Base-by-base conservation (phyloP, 2,329 filamentous ascomycete species). In the Colletotrichum eremochloae region DNA sequence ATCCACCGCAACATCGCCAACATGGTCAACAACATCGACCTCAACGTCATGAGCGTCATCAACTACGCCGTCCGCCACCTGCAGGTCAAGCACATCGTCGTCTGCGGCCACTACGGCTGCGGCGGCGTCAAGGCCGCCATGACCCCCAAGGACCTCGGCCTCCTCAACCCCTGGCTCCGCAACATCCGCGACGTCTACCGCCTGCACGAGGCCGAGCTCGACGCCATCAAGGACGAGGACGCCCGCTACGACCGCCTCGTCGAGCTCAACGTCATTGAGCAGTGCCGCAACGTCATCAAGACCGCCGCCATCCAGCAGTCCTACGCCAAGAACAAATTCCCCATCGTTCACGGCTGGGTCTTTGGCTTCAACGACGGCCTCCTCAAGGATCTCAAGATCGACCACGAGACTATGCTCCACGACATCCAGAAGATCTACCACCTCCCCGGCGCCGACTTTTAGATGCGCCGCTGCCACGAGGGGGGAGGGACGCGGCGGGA, bases 1-100 rank as follows among this genome's bases (percentile, higher is more conserved):
- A 92, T 97, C 76, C 94, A 97, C 87, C 93, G 95, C 83, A 97
- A 98, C 86, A 97, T 97, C 82, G 95, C 94, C 84, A 97, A 97
- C 86, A 88, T 97, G 75, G 88, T 97, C 69, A 90, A 91, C 83
- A 90, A 91, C 79, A 92, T 90, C 75, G 95, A 98, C 80, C 88
- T 97, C 78, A 95, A 91, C 82, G 90, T 91, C 62, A 91, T 94
- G 81, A 89, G 89, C 80, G 94, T 97, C 77, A 94, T 97, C 82
- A 91, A 96, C 80, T 98, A 95, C 81, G 93, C 94, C 75, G 94
- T 97, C 75, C 86, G 88, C 77, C 91, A 96, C 81, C 88, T 97
- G 52, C 88, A 93, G 80, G 92, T 94, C 80, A 94, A 94, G 85
- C 92, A 94, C 85, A 93, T 94, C 76, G 87, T 94, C 75, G 91